These are phyloP conservation scores for Inonotus hispidus DNA, from an alignment of 1,284 basidiomycete species.

Conservation along the genomic window DNA sequence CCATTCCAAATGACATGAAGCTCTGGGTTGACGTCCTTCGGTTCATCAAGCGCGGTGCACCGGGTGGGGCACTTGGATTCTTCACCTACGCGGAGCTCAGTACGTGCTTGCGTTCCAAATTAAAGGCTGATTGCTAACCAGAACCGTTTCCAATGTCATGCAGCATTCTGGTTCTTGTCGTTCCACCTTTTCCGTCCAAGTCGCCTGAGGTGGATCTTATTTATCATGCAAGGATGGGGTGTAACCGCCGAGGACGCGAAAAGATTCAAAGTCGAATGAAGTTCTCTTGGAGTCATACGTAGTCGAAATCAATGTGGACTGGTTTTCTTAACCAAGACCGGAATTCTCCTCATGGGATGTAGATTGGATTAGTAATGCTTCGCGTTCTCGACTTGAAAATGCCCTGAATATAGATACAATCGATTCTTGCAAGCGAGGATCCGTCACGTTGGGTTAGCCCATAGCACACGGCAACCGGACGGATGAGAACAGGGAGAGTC, in stretches of 20 bases:
- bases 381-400: neutral
- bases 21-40: conserved; percentile 58
- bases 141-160: neutral
- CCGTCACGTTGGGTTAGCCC: too few relatives aligned
- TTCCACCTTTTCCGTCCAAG: conserved; percentile 45
- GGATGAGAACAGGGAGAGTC: too few relatives aligned
- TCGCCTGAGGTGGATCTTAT: conserved; percentile 41
- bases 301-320: neutral
- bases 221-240: conserved; percentile 49
- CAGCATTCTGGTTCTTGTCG: conserved; percentile 44
- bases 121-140: conserved; percentile 3
- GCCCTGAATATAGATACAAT: neutral
- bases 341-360: too few relatives aligned
- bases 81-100: conserved; percentile 62
- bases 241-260: conserved; percentile 19
- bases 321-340: too few relatives aligned
- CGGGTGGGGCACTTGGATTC: conserved; percentile 52
- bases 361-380: too few relatives aligned
- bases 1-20: conserved; percentile 51
- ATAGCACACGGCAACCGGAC: too few relatives aligned
- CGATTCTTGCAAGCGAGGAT: too few relatives aligned
- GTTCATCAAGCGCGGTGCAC: conserved; percentile 52
- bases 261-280: conserved; percentile 10
- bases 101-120: conserved; percentile 26
- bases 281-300: neutral